These are phyloP conservation scores for Casuarina cunninghamiana DNA, from an alignment of 306 rosid species.

Conservation along the genomic window DNA sequence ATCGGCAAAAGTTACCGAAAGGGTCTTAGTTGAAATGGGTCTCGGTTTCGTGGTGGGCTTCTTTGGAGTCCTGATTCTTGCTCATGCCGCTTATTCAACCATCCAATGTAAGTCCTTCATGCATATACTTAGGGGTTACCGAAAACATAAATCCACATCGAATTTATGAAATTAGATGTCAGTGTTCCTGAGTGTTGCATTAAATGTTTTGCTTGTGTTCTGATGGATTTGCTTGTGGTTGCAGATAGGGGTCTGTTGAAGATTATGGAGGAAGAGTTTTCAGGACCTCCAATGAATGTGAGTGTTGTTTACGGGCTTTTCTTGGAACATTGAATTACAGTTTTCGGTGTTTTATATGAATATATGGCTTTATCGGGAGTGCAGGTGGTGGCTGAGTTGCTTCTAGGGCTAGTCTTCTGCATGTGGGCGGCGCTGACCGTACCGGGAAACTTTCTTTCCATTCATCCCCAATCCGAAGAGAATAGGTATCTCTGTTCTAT, in stretches of 20 bases:
- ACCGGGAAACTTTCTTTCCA: slow-evolving; percentile 73
- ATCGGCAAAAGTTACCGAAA: slow-evolving; percentile 19
- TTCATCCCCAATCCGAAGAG: slow-evolving; percentile 76
- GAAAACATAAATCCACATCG: not conserved
- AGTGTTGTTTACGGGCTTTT: slow-evolving; percentile 9
- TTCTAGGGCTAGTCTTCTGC: slow-evolving; percentile 60
- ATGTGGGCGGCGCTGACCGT: slow-evolving; percentile 73
- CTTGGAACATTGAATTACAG: not conserved
- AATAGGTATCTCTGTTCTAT: slow-evolving; percentile 50
- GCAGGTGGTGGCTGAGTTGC: slow-evolving; percentile 68
- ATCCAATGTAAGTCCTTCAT: slow-evolving; percentile 53
- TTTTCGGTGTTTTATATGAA: not conserved
- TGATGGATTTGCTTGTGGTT: slow-evolving; percentile 32
- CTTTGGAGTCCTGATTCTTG: slow-evolving; percentile 54
- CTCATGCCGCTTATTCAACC: slow-evolving; percentile 77
- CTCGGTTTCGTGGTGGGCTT: slow-evolving; percentile 54
- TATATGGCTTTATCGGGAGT: slow-evolving; percentile 18
- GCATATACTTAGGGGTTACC: not conserved
- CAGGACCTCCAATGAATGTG: slow-evolving; percentile 74
- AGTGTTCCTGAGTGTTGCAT: not conserved
- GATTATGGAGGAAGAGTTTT: slow-evolving; percentile 87
- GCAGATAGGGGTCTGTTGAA: slow-evolving; percentile 82
- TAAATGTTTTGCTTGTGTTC: slow-evolving; percentile 7
- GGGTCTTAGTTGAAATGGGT: slow-evolving; percentile 45
- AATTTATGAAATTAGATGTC: not conserved